Conservation (phyloP, 768 basidiomycete genomes). For the Xerocomellus dryophilus region DNA sequence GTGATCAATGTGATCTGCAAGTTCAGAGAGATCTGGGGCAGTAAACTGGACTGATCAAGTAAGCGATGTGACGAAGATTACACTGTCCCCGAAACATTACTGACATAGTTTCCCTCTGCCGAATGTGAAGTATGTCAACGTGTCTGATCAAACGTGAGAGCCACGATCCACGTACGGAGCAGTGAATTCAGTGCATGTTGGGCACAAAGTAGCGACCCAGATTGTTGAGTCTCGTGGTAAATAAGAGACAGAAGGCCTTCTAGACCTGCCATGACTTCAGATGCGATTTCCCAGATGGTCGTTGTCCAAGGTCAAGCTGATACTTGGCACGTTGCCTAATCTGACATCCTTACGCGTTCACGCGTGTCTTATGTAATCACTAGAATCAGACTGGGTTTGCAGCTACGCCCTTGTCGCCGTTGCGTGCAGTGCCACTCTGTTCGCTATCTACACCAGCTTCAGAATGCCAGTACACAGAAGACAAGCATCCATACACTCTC, state of each 20-base stretch:
- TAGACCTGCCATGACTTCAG: conserved; percentile 51
- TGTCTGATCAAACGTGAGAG: conserved; percentile 42
- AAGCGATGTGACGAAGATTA: not conserved
- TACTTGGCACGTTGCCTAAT: conserved; percentile 10
- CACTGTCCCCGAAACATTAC: conserved; percentile 19
- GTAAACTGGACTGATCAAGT: conserved; percentile 53
- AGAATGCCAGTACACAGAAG: conserved; percentile 25
- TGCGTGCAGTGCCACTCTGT: not conserved
- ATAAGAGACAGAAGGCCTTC: conserved; percentile 54
- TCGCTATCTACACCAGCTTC: not conserved
- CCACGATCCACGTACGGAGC: conserved; percentile 50
- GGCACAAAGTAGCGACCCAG: conserved; percentile 81
- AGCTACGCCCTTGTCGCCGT: not conserved
- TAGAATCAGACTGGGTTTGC: conserved; percentile 4
- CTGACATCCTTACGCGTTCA: conserved; percentile 25
- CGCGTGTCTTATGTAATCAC: conserved; percentile 33
- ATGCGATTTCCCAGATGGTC: conserved; percentile 9
- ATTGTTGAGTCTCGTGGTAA: conserved; percentile 77
- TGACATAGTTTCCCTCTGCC: conserved; percentile 48
- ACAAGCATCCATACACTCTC: not conserved
- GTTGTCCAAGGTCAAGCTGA: conserved; percentile 11
- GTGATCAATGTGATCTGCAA: conserved; percentile 65
- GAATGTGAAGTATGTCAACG: conserved; percentile 16
- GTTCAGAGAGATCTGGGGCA: conserved; percentile 72
- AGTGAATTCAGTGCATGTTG: conserved; percentile 83